Evolutionary conservation across 768 basidiomycete species (phyloP), one percentile per base, ranked within the genome.

Genomic region (Russula foetens): DNA sequence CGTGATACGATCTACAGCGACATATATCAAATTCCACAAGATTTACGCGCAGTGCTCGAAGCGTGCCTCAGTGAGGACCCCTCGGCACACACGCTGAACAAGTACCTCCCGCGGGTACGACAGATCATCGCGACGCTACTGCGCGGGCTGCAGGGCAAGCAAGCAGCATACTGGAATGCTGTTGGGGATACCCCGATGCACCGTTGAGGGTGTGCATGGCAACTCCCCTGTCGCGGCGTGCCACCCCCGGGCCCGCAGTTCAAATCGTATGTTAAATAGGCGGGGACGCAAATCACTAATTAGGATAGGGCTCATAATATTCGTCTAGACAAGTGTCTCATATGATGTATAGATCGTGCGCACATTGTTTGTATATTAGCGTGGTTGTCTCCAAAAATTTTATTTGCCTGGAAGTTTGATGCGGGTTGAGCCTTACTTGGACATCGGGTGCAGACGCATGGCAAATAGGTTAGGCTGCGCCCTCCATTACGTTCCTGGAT

Each of bases 61-160:
- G 70, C 70, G n/a, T 76, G 77, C 57, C 73, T 79, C 19, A 78
- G 77, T 26, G 78, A 80, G 53, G 65, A 68, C 5, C 68, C 78
- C 1, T 75, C 76, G 3, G 67, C 66, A 19, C 65, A 63, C 11
- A 65, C 67, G 15, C 65, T 79, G 56, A 72, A 72, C 48, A 69
- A 64, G 23, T 77, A 77, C 65, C 66, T 74, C 69, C 77, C 77
- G 45, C 62, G 65, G 28, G 69, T 79, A 38, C 75, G 75, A 23
- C 67, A 68, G 11, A 67, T 74, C 28, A 62, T 79, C 29, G 67
- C 66, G 49, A 65, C 72, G n/a, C 70, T 79, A 48, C 71, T 80
- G n/a, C 70, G 69, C 19, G 77, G 76, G 19, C 68, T 79, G 26
- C 73, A 72, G 61, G 68, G 69, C 58, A 79, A 78, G 63, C 78